Evolutionary conservation across 2,329 filamentous ascomycete species (phyloP).

Genomic region (Fonsecaea erecta): DNA sequence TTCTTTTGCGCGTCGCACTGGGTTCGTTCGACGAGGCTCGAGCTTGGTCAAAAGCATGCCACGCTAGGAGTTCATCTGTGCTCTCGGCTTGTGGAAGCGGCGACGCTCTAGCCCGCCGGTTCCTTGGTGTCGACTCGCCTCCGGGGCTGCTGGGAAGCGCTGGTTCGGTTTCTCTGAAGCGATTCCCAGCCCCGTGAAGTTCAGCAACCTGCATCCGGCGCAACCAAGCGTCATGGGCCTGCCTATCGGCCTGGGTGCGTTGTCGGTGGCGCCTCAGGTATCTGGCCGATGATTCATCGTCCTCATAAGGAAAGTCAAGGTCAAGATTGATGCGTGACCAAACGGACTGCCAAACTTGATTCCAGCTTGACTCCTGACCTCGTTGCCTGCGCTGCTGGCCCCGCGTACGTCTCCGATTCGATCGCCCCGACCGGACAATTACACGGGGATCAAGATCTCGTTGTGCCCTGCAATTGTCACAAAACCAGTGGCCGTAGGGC

Average conservation of each 20-base stretch:
- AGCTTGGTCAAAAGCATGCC: slow-evolving; percentile 88
- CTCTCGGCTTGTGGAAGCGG: slow-evolving; percentile 67
- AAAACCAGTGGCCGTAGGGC: slow-evolving; percentile 84
- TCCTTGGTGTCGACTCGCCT: slow-evolving; percentile 43
- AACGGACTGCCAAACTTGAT: slow-evolving; percentile 85
- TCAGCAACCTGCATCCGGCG: slow-evolving; percentile 81
- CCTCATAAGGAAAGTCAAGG: slow-evolving; percentile 82
- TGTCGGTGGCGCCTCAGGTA: slow-evolving; percentile 61
- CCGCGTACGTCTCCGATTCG: slow-evolving; percentile 54
- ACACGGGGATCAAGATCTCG: slow-evolving; percentile 47
- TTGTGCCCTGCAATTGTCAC: slow-evolving; percentile 72
- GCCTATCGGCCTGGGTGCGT: slow-evolving; percentile 56
- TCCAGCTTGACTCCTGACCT: slow-evolving; percentile 63
- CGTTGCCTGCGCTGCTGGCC: slow-evolving; percentile 51
- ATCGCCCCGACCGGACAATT: slow-evolving; percentile 44
- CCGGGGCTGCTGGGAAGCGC: slow-evolving; percentile 48
- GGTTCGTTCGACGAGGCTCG: slow-evolving; percentile 67
- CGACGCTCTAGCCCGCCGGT: slow-evolving; percentile 46
- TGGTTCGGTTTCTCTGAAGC: slow-evolving; percentile 72
- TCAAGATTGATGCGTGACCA: slow-evolving; percentile 79
- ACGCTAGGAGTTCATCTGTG: slow-evolving; percentile 79
- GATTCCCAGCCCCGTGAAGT: slow-evolving; percentile 71
- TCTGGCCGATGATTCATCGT: slow-evolving; percentile 64
- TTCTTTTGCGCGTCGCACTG: slow-evolving; percentile 59
- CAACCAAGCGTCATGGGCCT: slow-evolving; percentile 74